Conservation (phyloP, 106 monocot species). For the Gastrodia elata region DNA sequence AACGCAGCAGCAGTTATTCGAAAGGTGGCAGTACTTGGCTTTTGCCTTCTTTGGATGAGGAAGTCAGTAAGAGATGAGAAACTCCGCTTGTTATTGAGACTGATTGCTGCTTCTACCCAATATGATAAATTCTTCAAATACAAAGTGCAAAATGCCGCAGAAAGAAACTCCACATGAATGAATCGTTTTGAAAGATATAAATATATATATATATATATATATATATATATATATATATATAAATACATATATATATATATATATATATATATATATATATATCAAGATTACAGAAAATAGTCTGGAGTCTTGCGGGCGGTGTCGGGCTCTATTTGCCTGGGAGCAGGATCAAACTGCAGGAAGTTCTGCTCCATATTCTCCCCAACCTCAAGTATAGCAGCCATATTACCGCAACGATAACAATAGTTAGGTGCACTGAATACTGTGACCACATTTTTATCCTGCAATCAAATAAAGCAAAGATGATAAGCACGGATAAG, state of each 20-base stretch:
- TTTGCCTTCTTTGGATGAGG: background rate
- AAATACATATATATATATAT: background rate
- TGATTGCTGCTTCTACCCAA: conserved; percentile 12
- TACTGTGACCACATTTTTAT: conserved; percentile 45
- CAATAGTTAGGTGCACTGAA: conserved; percentile 52
- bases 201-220: conserved; percentile 3
- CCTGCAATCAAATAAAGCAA: conserved; percentile 14
- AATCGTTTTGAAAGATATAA: conserved; percentile 13
- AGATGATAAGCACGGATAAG: background rate
- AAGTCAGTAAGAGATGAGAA: background rate
- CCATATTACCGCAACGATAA: conserved; percentile 53
- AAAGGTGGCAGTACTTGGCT: background rate
- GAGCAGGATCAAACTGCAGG: conserved; percentile 46
- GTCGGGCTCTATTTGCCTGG: conserved; percentile 39
- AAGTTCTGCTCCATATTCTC: conserved; percentile 53
- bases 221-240: background rate
- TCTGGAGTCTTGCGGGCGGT: conserved; percentile 39
- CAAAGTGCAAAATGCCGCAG: conserved; percentile 1
- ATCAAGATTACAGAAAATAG: conserved; percentile 32
- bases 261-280: background rate
- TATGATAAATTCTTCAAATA: conserved; percentile 5
- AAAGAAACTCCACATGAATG: conserved; percentile 11
- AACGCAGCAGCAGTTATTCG: background rate
- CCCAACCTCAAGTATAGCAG: conserved; percentile 45
- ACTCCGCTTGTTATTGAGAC: conserved; percentile 10